phyloP scores from a whole-genome alignment of 2,329 filamentous ascomycete genomes.

The Dactylellina parvicollis region DNA sequence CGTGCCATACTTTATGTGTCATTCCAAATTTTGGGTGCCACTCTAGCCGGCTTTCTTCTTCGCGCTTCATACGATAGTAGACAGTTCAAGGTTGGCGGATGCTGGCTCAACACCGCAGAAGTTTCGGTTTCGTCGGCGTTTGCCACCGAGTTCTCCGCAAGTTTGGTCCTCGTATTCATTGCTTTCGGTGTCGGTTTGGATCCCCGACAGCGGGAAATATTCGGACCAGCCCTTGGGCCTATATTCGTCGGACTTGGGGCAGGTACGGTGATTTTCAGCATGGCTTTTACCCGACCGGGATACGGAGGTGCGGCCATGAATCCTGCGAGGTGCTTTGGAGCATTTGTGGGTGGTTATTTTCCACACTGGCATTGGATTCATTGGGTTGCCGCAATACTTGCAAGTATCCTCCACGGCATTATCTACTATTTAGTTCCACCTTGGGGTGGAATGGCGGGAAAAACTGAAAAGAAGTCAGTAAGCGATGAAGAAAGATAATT shows the following conservation, averaged over 20 bases:
- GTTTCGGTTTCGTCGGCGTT: constrained; percentile 63
- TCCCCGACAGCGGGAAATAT: constrained; percentile 65
- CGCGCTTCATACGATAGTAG: constrained; percentile 59
- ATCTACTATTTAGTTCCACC: constrained; percentile 59
- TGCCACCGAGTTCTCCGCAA: constrained; percentile 65
- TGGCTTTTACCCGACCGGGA: constrained; percentile 61
- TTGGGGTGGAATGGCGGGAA: constrained; percentile 25
- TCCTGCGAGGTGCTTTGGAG: constrained; percentile 64
- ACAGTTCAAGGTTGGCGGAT: constrained; percentile 27
- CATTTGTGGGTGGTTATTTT: constrained; percentile 62
- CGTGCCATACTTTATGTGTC: constrained; percentile 65
- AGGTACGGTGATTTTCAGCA: constrained; percentile 61
- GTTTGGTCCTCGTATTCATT: constrained; percentile 65
- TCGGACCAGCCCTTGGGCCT: constrained; percentile 65
- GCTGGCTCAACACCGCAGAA: constrained; percentile 57
- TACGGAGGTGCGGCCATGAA: constrained; percentile 64
- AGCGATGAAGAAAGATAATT: constrained; percentile 19
- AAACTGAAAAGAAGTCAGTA: constrained; percentile 8
- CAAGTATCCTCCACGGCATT: constrained; percentile 59
- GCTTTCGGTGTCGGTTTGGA: constrained; percentile 68
- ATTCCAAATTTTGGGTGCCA: constrained; percentile 64
- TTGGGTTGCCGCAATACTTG: constrained; percentile 60
- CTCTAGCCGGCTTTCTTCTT: constrained; percentile 64
- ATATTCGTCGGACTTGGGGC: constrained; percentile 64
- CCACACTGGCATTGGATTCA: constrained; percentile 61